phyloP scores from a whole-genome alignment of 129 eudicot genomes.

The Pulicaria dysenterica region DNA sequence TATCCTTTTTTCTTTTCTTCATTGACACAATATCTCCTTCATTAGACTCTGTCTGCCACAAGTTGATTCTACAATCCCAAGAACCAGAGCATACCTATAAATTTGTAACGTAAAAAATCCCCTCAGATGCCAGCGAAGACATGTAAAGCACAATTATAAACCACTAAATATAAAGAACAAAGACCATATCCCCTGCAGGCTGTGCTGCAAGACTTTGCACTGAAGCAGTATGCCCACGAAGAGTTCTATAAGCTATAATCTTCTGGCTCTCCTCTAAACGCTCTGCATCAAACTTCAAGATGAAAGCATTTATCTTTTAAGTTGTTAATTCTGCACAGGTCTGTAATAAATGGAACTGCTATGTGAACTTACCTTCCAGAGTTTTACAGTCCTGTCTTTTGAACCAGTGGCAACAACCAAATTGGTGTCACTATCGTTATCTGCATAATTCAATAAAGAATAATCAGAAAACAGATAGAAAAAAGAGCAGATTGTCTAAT shows the following conservation, averaged over 20 bases:
- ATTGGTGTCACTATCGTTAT: conserved; percentile 37
- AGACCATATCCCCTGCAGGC: conserved; percentile 73
- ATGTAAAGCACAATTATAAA: neutral
- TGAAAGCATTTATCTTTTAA: conserved; percentile 13
- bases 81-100: conserved; percentile 83
- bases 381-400: conserved; percentile 73
- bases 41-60: conserved; percentile 71
- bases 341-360: neutral
- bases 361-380: conserved; percentile 68
- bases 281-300: conserved; percentile 59
- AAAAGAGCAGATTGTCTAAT: neutral
- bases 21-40: conserved; percentile 54
- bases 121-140: neutral
- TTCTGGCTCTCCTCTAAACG: conserved; percentile 44
- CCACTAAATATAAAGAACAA: neutral
- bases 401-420: conserved; percentile 78
- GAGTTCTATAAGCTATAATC: conserved; percentile 64
- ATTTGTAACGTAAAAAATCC: neutral
- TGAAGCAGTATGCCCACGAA: conserved; percentile 83
- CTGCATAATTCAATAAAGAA: conserved; percentile 26
- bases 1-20: conserved; percentile 79
- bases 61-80: conserved; percentile 85
- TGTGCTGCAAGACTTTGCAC: conserved; percentile 76
- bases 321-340: neutral
- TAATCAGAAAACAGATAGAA: conserved; percentile 8